phyloP scores from a whole-genome alignment of 345 rosid genomes.

The Gossypium australe region DNA sequence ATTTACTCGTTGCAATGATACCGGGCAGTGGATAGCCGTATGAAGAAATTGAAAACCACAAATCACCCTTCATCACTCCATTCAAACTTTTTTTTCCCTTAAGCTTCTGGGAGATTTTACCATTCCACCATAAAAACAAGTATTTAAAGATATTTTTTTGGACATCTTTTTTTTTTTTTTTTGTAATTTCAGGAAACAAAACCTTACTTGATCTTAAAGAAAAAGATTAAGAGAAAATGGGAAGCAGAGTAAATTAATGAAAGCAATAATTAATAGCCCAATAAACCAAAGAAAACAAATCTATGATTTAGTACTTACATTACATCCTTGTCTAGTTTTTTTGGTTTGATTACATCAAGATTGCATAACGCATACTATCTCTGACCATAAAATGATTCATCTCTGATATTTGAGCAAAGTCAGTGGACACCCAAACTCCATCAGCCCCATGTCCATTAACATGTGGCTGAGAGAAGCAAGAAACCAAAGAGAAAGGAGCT shows the following conservation, averaged over 20 bases:
- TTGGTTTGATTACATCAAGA: conserved; percentile 56
- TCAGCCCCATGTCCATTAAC: conserved; percentile 57
- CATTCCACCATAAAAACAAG: neutral
- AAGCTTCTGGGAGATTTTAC: neutral
- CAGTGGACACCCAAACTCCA: conserved; percentile 69
- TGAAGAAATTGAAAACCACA: neutral
- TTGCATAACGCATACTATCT: conserved; percentile 89
- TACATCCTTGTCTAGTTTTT: neutral
- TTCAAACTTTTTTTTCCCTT: neutral
- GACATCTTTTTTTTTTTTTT: neutral
- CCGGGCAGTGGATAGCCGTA: neutral
- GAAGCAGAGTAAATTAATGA: neutral
- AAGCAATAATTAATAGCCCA: neutral
- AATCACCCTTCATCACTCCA: neutral
- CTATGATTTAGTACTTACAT: neutral
- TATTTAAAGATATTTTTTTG: neutral
- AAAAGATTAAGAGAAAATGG: too few species aligned
- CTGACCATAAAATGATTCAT: conserved; percentile 83
- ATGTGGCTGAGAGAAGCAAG: conserved; percentile 72
- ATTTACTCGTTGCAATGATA: neutral
- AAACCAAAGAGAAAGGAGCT: conserved; percentile 43
- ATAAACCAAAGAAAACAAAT: neutral
- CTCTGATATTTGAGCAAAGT: conserved; percentile 55
- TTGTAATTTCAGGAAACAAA: neutral
- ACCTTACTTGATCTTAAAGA: too few species aligned